A percentile compares a stretch with the other conserved stretches of the same genome.
Conservation (phyloP, 192 early-diverging fungal genomes). For the Podochytrium sp. region DNA sequence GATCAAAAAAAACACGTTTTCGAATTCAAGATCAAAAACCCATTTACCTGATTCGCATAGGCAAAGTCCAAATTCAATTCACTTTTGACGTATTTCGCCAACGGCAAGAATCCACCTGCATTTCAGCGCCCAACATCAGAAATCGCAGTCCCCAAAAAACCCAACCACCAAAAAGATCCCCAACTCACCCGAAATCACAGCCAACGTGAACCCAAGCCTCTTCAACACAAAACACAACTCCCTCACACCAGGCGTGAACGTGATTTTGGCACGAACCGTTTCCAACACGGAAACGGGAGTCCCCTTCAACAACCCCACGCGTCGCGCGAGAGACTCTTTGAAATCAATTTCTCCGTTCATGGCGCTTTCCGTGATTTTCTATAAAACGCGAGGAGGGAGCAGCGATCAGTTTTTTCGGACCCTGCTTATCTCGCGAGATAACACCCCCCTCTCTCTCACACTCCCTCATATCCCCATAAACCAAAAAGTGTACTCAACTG, state of each 20-base stretch:
- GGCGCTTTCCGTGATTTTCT: slow-evolving; percentile 92
- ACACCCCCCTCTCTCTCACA: too few relatives aligned
- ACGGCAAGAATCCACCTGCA: slow-evolving; percentile 87
- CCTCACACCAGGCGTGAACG: slow-evolving; percentile 90
- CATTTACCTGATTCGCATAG: slow-evolving; percentile 85
- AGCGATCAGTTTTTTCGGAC: slow-evolving; percentile 2
- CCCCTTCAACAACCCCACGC: slow-evolving; percentile 87
- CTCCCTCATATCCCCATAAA: too few relatives aligned
- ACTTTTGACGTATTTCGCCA: slow-evolving; percentile 89
- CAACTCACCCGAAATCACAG: slow-evolving; percentile 83
- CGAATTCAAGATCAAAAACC: neutral
- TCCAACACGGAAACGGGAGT: slow-evolving; percentile 83
- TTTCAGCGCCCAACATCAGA: neutral
- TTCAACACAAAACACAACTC: slow-evolving; percentile 89
- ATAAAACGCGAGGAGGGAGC: neutral
- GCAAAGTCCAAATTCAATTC: slow-evolving; percentile 94
- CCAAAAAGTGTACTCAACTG: slow-evolving; percentile 53
- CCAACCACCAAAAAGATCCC: neutral
- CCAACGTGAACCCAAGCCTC: slow-evolving; percentile 90
- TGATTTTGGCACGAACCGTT: slow-evolving; percentile 71
- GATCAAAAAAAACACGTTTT: neutral
- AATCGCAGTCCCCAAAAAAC: slow-evolving; percentile 7
- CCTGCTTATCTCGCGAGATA: too few relatives aligned
- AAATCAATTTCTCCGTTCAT: slow-evolving; percentile 99
- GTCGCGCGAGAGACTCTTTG: slow-evolving; percentile 84